Base-by-base conservation (phyloP, 208 protist genomes). In the Acanthamoeba rhysodes region DNA sequence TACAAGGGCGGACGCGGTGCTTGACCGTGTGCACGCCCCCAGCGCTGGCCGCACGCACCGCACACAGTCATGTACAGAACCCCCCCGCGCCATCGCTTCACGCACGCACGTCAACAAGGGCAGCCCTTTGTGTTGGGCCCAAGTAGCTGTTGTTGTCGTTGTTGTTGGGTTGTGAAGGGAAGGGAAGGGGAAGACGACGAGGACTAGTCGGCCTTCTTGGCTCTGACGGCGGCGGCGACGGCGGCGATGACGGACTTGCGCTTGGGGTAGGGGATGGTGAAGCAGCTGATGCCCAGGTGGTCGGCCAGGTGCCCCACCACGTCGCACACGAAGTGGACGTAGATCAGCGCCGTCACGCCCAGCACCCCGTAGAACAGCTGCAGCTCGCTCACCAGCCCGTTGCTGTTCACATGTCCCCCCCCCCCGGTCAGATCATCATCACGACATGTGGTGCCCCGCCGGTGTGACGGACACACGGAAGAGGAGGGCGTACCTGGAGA, bases 281-380 rank as follows among this genome's bases (percentile, higher is more conserved):
- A 29, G 90, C 90, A 94, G 55, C 41, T n/a, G 68, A 94, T 94
- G 64, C 53, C 48, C 34, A 94, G 90, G 90, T 94, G 90, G 27
- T 41, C 68, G 55, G 64, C 57, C 64, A 94, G 90, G 45, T 53
- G 59, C 8, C 16, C 18, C 45, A 94, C 53, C 22, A 94, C 90
- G n/a, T 72, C 57, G 20, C 24, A 34, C 45, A 94, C 90, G n/a
- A 94, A 94, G 90, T 94, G 90, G 64, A 94, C 6, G 34, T 91
- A 91, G 59, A 91, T 22, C 18, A 62, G 16, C 41, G 41, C n/a
- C 29, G 24, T n/a, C 50, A 91, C 20, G 34, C 34, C 57, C 41
- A 94, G 90, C 45, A 94, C 6, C 20, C 41, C 57, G 48, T 94
- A 94, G 64, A 94, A 62, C 32, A 94, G 64, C 37, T 50, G n/a